These are phyloP conservation scores for Sporothrix phasma DNA, from an alignment of 2,329 filamentous ascomycete genomes.

Conservation along the genomic window DNA sequence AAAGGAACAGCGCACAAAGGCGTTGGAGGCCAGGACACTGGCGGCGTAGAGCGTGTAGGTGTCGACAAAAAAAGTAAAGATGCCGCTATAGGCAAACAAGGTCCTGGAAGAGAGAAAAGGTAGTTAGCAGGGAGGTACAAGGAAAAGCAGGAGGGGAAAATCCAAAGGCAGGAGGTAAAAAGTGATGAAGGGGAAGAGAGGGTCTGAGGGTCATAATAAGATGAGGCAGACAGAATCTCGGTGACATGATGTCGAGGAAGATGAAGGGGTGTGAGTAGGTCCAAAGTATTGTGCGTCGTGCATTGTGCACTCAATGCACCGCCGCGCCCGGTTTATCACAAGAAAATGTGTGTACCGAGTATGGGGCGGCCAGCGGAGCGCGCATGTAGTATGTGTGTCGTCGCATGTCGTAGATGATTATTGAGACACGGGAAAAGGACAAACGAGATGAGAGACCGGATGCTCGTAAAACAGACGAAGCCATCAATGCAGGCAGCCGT, in stretches of 20 bases:
- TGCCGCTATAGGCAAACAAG: conserved; percentile 68
- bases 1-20: conserved; percentile 67
- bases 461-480: background rate
- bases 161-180: conserved; percentile 9
- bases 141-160: background rate
- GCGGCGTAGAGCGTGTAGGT: conserved; percentile 68
- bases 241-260: too few relatives aligned
- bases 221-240: background rate
- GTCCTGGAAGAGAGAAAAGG: conserved; percentile 38
- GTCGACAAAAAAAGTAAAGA: conserved; percentile 83
- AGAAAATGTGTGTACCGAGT: too few relatives aligned
- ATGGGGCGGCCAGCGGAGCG: too few relatives aligned
- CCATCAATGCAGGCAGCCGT: background rate
- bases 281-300: background rate
- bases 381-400: background rate
- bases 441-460: too few relatives aligned
- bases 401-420: background rate
- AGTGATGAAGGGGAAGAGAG: conserved; percentile 23
- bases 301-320: background rate
- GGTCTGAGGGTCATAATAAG: background rate
- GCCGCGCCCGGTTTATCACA: background rate
- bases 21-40: conserved; percentile 72
- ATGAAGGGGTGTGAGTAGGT: background rate
- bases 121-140: conserved; percentile 23
- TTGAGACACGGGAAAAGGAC: background rate